Percentiles rank a stretch among this genome's conserved stretches.
Evolutionary conservation across 2,329 filamentous ascomycete species (phyloP).

Genomic region (Ascochyta clinopodiicola): DNA sequence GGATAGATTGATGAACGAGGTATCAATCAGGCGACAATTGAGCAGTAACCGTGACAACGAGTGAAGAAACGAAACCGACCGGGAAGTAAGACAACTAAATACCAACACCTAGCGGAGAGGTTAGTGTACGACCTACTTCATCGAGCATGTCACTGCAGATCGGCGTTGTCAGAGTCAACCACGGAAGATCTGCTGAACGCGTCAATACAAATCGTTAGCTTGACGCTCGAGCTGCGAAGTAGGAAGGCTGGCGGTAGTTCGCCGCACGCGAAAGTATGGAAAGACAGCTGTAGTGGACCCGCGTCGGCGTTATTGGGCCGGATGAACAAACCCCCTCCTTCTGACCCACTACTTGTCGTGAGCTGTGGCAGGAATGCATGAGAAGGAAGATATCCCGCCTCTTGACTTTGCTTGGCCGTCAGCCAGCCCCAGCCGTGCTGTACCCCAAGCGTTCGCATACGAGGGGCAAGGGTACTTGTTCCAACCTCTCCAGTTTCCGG

Average conservation of each 20-base stretch:
- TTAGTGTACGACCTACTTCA: constrained; percentile 30
- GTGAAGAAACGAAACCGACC: constrained; percentile 25
- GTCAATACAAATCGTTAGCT: constrained; percentile 36
- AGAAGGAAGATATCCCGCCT: constrained; percentile 24
- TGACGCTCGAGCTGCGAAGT: constrained; percentile 28
- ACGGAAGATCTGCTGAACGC: constrained; percentile 35
- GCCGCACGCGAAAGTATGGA: constrained; percentile 13
- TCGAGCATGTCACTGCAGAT: constrained; percentile 31
- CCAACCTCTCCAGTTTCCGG: constrained; percentile 7
- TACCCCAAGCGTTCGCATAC: constrained; percentile 8
- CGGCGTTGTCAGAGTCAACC: constrained; percentile 27
- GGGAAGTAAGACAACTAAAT: constrained; percentile 39
- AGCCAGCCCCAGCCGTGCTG: constrained; percentile 9
- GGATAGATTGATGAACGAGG: constrained; percentile 47
- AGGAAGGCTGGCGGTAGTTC: constrained; percentile 32
- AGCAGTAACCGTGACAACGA: constrained; percentile 38
- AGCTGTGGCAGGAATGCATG: constrained; percentile 10
- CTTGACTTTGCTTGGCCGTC: constrained; percentile 27
- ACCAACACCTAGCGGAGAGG: constrained; percentile 23
- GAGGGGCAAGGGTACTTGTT: neutral
- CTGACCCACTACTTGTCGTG: constrained; percentile 23
- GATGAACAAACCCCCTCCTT: constrained; percentile 35
- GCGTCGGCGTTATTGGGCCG: constrained; percentile 25
- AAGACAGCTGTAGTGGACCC: constrained; percentile 16
- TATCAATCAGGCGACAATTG: constrained; percentile 38